Conservation (phyloP, 2,329 filamentous ascomycete species). For the Pochonia chlamydosporia region DNA sequence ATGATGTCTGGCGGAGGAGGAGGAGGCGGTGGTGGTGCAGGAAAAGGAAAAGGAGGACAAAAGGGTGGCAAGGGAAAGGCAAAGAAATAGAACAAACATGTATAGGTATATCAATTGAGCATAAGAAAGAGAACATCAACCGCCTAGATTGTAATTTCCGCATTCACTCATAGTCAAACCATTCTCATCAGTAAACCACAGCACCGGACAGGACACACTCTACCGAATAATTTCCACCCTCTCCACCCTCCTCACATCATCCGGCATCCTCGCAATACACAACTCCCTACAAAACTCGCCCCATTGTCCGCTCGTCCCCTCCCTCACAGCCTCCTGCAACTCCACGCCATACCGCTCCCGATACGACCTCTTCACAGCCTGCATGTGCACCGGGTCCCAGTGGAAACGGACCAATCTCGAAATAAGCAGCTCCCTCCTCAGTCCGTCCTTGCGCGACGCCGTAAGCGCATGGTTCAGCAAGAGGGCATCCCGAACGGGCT, state of each 20-base stretch:
- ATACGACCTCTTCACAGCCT: conserved; percentile 74
- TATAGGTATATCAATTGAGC: neutral
- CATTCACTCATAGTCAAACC: no score
- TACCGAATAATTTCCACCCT: conserved; percentile 10
- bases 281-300: conserved; percentile 69
- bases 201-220: neutral
- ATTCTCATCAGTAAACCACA: no score
- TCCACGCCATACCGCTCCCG: conserved; percentile 67
- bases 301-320: conserved; percentile 72
- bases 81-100: conserved; percentile 29
- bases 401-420: conserved; percentile 83
- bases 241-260: conserved; percentile 49
- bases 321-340: conserved; percentile 71
- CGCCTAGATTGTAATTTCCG: no score
- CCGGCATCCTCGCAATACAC: conserved; percentile 55
- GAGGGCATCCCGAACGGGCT: conserved; percentile 85
- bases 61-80: conserved; percentile 33
- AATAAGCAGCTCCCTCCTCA: conserved; percentile 81
- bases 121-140: no score
- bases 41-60: conserved; percentile 23
- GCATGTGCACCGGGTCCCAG: conserved; percentile 83
- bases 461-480: conserved; percentile 86
- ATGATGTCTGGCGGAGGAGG: conserved; percentile 58
- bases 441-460: conserved; percentile 60
- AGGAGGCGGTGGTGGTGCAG: conserved; percentile 35